Conservation (phyloP, 495 filamentous ascomycete species). For the Viridothelium virens region DNA sequence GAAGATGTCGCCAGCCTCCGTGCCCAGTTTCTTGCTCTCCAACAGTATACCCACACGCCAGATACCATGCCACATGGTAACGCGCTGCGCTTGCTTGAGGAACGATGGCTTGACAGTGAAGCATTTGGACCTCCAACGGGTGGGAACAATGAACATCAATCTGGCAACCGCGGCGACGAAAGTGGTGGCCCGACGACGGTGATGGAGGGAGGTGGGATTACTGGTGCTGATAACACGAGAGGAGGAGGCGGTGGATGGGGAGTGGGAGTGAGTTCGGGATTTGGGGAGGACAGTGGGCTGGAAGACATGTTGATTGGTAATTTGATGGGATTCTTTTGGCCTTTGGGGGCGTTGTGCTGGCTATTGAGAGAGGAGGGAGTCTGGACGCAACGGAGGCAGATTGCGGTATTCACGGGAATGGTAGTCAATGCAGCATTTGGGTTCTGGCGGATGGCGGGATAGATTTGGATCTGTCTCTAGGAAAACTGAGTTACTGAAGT, state of each 20-base stretch:
- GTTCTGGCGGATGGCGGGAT: slow-evolving; percentile 27
- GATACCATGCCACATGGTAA: slow-evolving; percentile 70
- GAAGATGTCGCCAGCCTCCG: slow-evolving; percentile 74
- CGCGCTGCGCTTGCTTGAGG: slow-evolving; percentile 62
- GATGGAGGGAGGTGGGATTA: slow-evolving; percentile 26
- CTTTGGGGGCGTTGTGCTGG: slow-evolving; percentile 77
- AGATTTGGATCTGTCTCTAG: not conserved
- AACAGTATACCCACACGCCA: slow-evolving; percentile 67
- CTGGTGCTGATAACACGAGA: slow-evolving; percentile 21
- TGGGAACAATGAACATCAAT: slow-evolving; percentile 24
- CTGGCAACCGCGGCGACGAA: slow-evolving; percentile 26
- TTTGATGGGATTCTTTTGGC: slow-evolving; percentile 90
- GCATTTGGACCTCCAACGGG: slow-evolving; percentile 21
- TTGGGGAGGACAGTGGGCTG: slow-evolving; percentile 51
- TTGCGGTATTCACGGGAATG: slow-evolving; percentile 77
- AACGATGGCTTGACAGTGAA: slow-evolving; percentile 84
- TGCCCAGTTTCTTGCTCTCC: slow-evolving; percentile 74
- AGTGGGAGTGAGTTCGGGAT: slow-evolving; percentile 17
- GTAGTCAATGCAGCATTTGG: slow-evolving; percentile 67
- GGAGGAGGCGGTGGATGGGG: slow-evolving; percentile 26
- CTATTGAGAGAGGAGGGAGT: slow-evolving; percentile 80
- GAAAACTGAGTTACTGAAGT: too few relatives aligned
- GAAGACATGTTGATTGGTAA: slow-evolving; percentile 86
- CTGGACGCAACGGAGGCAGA: slow-evolving; percentile 70
- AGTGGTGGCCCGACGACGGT: slow-evolving; percentile 29